A percentile compares a stretch with the other conserved stretches of the same genome.
Evolutionary conservation across 1,139 yeast species (phyloP).

Genomic region (Kurtzmaniella quercitrusa): DNA sequence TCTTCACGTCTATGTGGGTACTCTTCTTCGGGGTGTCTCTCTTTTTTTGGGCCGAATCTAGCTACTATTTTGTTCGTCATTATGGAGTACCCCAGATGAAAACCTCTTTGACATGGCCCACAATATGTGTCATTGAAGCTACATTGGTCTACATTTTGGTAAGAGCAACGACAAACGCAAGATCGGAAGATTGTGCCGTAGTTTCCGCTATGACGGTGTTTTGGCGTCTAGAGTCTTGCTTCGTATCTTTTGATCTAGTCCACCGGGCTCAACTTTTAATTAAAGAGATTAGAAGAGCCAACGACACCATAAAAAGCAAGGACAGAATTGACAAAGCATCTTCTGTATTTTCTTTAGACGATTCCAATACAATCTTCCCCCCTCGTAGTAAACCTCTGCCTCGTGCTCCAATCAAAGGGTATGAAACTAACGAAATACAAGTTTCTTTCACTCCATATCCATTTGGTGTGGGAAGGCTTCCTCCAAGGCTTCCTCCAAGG

Average conservation of each 20-base stretch:
- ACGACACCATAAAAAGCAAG: not conserved
- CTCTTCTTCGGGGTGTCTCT: not conserved
- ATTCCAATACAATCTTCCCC: not conserved
- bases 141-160: not conserved
- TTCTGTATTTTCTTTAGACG: not conserved
- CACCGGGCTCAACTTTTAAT: not conserved
- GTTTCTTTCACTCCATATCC: not conserved
- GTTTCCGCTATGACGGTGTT: not conserved
- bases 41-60: not conserved
- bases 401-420: too few species aligned
- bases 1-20: not conserved
- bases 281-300: not conserved
- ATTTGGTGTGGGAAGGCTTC: not conserved
- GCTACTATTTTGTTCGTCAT: not conserved
- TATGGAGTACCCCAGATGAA: not conserved
- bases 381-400: too few species aligned
- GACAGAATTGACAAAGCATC: not conserved
- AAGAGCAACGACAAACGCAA: not conserved
- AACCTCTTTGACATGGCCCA: too few species aligned
- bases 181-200: not conserved
- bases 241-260: not conserved
- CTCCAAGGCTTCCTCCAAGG: too few species aligned
- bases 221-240: not conserved
- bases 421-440: not conserved
- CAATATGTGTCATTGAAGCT: not conserved